A percentile compares a stretch with the other conserved stretches of the same genome.
phyloP scores from a whole-genome alignment of 208 protist genomes.

The Trypanosoma avium region DNA sequence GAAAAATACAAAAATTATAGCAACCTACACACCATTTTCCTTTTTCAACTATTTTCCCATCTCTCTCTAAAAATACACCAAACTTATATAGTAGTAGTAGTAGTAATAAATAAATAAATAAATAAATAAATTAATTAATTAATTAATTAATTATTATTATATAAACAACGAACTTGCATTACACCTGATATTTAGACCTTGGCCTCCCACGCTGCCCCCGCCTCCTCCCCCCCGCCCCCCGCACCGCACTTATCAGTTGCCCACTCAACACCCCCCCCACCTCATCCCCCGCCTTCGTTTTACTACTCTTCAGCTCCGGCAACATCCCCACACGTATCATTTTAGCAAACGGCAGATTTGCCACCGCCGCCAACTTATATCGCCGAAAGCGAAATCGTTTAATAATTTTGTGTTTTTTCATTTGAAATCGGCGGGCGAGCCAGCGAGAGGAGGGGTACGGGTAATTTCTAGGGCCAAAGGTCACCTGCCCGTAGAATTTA shows the following conservation, averaged over 20 bases:
- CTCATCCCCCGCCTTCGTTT: conserved; percentile 80
- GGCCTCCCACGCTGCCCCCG: conserved; percentile 71
- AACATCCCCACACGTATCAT: conserved; percentile 93
- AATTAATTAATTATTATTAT: conserved; percentile 8
- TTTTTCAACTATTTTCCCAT: neutral
- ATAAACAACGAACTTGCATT: conserved; percentile 9
- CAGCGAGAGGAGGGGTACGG: conserved; percentile 86
- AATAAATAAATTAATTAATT: neutral
- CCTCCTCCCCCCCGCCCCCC: conserved; percentile 42
- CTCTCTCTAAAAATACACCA: no score
- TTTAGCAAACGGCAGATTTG: conserved; percentile 88
- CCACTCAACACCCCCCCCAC: conserved; percentile 68
- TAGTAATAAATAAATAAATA: neutral
- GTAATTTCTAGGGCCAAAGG: conserved; percentile 82
- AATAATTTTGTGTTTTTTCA: conserved; percentile 90
- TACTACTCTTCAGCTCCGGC: conserved; percentile 89
- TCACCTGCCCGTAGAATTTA: conserved; percentile 89
- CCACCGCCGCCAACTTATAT: conserved; percentile 89
- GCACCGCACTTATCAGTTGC: conserved; percentile 67
- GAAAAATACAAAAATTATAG: neutral
- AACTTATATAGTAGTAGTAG: no score
- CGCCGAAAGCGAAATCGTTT: conserved; percentile 89
- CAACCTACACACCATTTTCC: neutral
- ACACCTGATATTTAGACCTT: conserved; percentile 91
- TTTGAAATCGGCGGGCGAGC: conserved; percentile 83